phyloP scores from a whole-genome alignment of 495 filamentous ascomycete species.

The Podospora didyma region DNA sequence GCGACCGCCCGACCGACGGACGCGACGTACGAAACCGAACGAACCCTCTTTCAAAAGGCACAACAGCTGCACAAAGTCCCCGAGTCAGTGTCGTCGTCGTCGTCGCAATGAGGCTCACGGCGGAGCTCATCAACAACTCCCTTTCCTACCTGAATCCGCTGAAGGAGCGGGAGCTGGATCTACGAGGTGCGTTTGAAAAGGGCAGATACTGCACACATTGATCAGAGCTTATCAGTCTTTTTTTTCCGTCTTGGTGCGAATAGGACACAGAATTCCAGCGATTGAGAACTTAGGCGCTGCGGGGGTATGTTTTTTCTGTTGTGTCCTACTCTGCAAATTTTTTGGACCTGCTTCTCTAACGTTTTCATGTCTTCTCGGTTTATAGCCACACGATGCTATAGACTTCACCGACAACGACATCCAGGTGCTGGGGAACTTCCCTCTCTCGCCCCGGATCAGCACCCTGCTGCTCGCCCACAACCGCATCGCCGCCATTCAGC shows the following conservation, averaged over 20 bases:
- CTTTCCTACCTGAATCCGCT: conserved; percentile 96
- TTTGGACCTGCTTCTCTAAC: too few relatives aligned
- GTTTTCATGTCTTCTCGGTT: too few relatives aligned
- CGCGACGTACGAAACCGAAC: too few relatives aligned
- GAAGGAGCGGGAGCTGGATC: conserved; percentile 96
- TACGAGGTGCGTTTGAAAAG: conserved; percentile 99
- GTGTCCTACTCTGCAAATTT: too few relatives aligned
- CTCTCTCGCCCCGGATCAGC: conserved; percentile 79
- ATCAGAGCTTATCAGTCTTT: conserved; percentile 65
- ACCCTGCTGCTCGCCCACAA: conserved; percentile 90
- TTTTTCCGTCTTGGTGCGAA: conserved; percentile 33
- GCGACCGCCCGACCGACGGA: too few relatives aligned
- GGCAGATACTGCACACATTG: conserved; percentile 86
- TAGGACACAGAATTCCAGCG: conserved; percentile 95
- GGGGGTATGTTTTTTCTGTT: conserved; percentile 55
- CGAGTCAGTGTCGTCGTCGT: neutral
- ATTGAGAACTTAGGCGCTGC: conserved; percentile 99
- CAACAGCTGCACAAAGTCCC: neutral
- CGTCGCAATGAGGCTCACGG: conserved; percentile 79
- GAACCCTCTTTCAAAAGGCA: neutral
- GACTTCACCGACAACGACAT: conserved; percentile 99
- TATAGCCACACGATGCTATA: conserved; percentile 79
- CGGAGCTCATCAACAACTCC: conserved; percentile 85
- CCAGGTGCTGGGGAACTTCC: conserved; percentile 83
- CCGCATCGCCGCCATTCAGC: conserved; percentile 75